Percentiles rank a stretch among this genome's conserved stretches.
Conservation (phyloP, 345 rosid genomes). For the Eucalyptus leucophloia region DNA sequence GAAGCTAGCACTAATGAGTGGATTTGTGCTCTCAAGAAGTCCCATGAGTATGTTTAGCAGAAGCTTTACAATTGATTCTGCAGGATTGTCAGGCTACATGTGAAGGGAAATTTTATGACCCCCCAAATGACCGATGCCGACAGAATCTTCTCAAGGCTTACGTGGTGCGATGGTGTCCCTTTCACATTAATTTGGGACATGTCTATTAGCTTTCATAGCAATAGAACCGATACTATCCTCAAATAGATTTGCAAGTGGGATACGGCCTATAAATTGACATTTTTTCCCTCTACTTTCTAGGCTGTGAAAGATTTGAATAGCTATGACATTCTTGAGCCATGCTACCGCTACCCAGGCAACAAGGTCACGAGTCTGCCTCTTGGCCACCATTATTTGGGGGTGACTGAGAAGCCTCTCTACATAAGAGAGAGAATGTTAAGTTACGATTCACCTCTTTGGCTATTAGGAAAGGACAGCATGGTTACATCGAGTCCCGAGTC, state of each 20-base stretch:
- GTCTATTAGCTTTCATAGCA: not conserved
- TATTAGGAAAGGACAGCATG: not conserved
- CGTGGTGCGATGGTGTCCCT: not conserved
- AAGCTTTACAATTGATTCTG: not conserved
- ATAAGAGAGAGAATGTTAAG: not conserved
- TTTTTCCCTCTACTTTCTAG: not conserved
- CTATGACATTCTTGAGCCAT: conserved; percentile 38
- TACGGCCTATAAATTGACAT: not conserved
- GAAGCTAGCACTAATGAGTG: not conserved
- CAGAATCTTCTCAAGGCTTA: not conserved
- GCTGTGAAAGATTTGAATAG: conserved; percentile 11
- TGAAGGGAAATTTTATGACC: conserved; percentile 10
- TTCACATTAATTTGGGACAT: not conserved
- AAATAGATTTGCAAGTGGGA: not conserved
- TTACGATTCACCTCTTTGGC: not conserved
- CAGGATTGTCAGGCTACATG: conserved; percentile 25
- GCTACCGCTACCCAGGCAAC: conserved; percentile 20
- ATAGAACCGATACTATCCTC: not conserved
- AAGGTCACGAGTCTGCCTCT: not conserved
- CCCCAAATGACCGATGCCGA: not conserved
- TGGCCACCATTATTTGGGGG: not conserved
- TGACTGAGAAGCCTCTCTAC: not conserved
- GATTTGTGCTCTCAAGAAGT: not conserved
- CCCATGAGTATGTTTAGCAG: not conserved
- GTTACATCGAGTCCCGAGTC: not conserved